Percentiles rank a stretch among this genome's conserved stretches.
Evolutionary conservation across 2,329 filamentous ascomycete genomes (phyloP).

Genomic region (Cytospora chrysosperma): DNA sequence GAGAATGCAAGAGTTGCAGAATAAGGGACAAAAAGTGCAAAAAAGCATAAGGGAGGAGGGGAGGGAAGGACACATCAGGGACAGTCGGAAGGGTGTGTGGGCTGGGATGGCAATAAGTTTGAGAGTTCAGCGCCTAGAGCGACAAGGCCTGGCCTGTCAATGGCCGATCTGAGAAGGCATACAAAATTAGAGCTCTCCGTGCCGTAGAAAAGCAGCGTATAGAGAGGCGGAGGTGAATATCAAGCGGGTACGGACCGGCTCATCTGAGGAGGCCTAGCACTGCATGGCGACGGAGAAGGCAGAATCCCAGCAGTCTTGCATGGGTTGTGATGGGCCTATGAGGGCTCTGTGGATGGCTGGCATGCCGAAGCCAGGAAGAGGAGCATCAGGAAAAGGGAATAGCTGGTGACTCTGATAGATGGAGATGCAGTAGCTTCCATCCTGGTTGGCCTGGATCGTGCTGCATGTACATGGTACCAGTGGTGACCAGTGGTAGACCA

Average conservation of each 20-base stretch:
- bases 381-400: slow-evolving; percentile 34
- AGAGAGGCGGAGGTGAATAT: slow-evolving; percentile 37
- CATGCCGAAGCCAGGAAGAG: slow-evolving; percentile 34
- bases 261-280: slow-evolving; percentile 36
- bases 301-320: slow-evolving; percentile 26
- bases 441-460: slow-evolving; percentile 23
- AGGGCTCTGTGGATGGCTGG: slow-evolving; percentile 13
- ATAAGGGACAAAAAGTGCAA: slow-evolving; percentile 18
- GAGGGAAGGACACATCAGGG: slow-evolving; percentile 23
- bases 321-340: slow-evolving; percentile 35
- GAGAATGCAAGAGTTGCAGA: slow-evolving; percentile 12
- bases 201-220: slow-evolving; percentile 43
- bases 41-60: slow-evolving; percentile 22
- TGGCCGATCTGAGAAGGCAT: slow-evolving; percentile 41
- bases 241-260: slow-evolving; percentile 47
- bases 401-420: slow-evolving; percentile 35
- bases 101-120: slow-evolving; percentile 40
- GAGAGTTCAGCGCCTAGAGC: slow-evolving; percentile 45
- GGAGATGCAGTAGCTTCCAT: slow-evolving; percentile 35
- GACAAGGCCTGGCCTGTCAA: slow-evolving; percentile 41
- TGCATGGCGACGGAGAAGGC: slow-evolving; percentile 31
- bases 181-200: slow-evolving; percentile 48
- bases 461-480: slow-evolving; percentile 23
- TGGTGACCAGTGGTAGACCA: no score
- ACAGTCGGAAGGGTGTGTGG: slow-evolving; percentile 26